Evolutionary conservation across 305 asterid genomes (phyloP), one percentile per base, ranked within the genome.

Genomic region (Plantago lanceolata): DNA sequence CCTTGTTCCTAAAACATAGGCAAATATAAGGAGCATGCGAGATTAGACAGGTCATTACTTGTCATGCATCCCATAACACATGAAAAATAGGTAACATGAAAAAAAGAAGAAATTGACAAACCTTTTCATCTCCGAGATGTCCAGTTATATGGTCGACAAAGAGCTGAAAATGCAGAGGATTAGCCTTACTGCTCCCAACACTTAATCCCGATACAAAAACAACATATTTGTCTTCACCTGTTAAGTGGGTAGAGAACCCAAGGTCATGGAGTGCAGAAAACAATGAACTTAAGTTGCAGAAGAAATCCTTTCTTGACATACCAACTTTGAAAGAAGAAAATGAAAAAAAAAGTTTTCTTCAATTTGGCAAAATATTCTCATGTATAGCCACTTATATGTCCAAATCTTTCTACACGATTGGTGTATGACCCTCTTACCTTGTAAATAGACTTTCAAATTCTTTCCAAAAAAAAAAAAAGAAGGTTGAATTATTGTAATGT

Each of bases 81-180:
- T 1, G 40, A 3, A 33, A 8, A 52, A n/a, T 63, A 14, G 49
- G 45, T 43, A 59, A 43, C 3, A 58, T 68, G 51, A 69, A 68
- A 66, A 66, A 57, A 59, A 29, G 50, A 47, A 57, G 57, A 73
- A 52, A 43, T 9, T 63, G 68, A 14, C 57, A 47, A 76, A 93
- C 98, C 87, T 87, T 82, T 72, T 80, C 90, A 63, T 93, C 99
- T 72, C 99, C 99, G 21, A 93, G 83, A 86, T 93, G 97, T 61
- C 99, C 99, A 70, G 99, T 90, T 69, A 93, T 80, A 72, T 93
- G 97, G 79, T 93, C 99, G 33, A 93, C 84, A 61, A 93, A 76
- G 70, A 93, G 99, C 83, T 93, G 97, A 69, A 84, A 84, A 61
- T 79, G 86, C 63, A 93, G 92, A 69, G 99, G 99, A 83, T 85